Conservation (phyloP, 352 stramenopile genomes). For the Pythium biforme region DNA sequence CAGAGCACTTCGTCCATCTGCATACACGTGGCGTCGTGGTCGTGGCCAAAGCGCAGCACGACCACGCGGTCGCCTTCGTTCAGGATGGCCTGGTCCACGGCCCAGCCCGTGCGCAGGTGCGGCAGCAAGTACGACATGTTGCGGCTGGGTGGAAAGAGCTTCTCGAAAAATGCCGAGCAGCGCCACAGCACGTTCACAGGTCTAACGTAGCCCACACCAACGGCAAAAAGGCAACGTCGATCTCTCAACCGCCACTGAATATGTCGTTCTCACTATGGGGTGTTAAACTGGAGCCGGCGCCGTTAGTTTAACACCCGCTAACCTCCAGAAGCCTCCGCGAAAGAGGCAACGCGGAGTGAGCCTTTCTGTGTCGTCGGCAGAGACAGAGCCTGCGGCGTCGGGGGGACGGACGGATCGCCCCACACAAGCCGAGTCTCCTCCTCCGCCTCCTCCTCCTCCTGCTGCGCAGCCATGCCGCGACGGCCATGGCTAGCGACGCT, state of each 20-base stretch:
- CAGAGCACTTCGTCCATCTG: slow-evolving; percentile 97
- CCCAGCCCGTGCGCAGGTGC: slow-evolving; percentile 96
- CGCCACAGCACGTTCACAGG: too few relatives aligned
- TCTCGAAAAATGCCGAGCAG: neutral
- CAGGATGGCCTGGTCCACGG: slow-evolving; percentile 99
- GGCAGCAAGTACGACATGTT: slow-evolving; percentile 97
- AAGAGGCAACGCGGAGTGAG: neutral
- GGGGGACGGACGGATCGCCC: too few relatives aligned
- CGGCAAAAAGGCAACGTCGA: neutral
- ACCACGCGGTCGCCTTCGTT: slow-evolving; percentile 98
- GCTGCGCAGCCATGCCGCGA: neutral
- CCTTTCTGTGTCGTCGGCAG: slow-evolving; percentile 5
- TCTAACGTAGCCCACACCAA: too few relatives aligned
- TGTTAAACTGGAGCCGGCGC: neutral
- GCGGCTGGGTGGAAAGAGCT: neutral
- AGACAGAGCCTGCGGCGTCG: neutral
- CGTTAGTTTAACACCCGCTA: slow-evolving; percentile 3
- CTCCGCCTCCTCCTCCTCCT: too few relatives aligned
- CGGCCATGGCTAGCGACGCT: neutral
- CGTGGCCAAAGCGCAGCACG: slow-evolving; percentile 98
- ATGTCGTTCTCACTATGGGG: neutral
- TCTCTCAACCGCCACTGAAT: neutral
- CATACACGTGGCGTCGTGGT: slow-evolving; percentile 98
- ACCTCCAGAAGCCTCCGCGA: slow-evolving; percentile 8
- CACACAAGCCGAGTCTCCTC: too few relatives aligned